Percentiles rank a stretch among this genome's conserved stretches.
Evolutionary conservation across 768 basidiomycete species (phyloP).

Genomic region (Tulasnella calospora): DNA sequence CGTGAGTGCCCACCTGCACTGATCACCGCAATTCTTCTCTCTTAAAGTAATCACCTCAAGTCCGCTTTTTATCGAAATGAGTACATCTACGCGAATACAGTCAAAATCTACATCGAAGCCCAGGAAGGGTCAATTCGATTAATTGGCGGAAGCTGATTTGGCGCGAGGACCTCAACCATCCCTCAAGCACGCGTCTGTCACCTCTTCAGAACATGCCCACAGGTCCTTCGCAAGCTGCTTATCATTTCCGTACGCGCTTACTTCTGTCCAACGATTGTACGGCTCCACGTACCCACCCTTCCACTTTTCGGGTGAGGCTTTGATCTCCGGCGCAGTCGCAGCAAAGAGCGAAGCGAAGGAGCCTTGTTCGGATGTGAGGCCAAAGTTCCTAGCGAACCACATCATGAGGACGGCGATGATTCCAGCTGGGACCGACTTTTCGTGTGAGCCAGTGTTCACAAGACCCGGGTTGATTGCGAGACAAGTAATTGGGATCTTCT

Average conservation of each 20-base stretch:
- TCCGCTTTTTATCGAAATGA: background rate
- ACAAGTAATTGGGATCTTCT: conserved; percentile 40
- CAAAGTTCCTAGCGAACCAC: background rate
- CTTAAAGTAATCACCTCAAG: background rate
- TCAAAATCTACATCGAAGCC: background rate
- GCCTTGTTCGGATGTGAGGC: conserved; percentile 2
- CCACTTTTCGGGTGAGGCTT: conserved; percentile 1
- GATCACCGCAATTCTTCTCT: background rate
- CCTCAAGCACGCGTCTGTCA: background rate
- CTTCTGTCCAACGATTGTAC: background rate
- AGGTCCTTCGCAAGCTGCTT: background rate
- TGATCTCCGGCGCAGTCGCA: conserved; percentile 17
- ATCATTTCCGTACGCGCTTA: conserved; percentile 13
- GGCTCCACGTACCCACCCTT: conserved; percentile 18
- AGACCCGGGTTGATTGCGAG: conserved; percentile 45
- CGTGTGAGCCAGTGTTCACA: conserved; percentile 37
- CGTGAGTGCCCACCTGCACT: too few species aligned
- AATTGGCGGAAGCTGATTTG: background rate
- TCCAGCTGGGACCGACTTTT: background rate
- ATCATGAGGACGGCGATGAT: background rate
- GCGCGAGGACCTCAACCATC: background rate
- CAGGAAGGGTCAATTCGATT: background rate
- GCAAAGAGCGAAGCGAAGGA: conserved; percentile 22
- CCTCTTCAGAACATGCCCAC: conserved; percentile 22
- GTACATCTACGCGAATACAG: background rate